Percentiles rank a stretch among this genome's conserved stretches.
These are phyloP conservation scores for Phylloboletellus chloephorus DNA, from an alignment of 1,284 basidiomycete genomes.

Conservation along the genomic window DNA sequence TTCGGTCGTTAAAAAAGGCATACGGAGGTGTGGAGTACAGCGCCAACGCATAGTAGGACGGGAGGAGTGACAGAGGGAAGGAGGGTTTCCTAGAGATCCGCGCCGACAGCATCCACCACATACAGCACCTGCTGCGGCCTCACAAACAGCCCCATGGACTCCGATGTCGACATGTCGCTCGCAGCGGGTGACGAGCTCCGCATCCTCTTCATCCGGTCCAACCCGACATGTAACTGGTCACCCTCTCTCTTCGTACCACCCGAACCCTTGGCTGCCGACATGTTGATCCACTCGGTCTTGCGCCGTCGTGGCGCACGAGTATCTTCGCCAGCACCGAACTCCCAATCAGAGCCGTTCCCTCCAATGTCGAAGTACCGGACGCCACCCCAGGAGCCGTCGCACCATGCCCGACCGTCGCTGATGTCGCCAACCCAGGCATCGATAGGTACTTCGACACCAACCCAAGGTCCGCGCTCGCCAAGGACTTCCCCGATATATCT, in stretches of 20 bases:
- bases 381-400: constrained; percentile 77
- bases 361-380: constrained; percentile 75
- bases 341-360: constrained; percentile 53
- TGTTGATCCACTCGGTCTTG: constrained; percentile 36
- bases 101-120: constrained; percentile 66
- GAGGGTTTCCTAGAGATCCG: constrained; percentile 31
- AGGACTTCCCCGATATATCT: constrained; percentile 83
- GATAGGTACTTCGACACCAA: constrained; percentile 85
- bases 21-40: neutral
- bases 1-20: constrained; percentile 10
- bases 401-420: constrained; percentile 63
- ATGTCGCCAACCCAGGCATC: constrained; percentile 50
- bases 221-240: constrained; percentile 49
- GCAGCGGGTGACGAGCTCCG: constrained; percentile 66
- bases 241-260: constrained; percentile 55
- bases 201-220: constrained; percentile 57
- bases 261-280: constrained; percentile 15
- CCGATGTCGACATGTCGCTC: constrained; percentile 55
- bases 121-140: constrained; percentile 77
- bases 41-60: neutral
- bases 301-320: constrained; percentile 45
- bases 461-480: constrained; percentile 80
- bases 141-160: constrained; percentile 72
- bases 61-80: neutral
- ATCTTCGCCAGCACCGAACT: constrained; percentile 42